Base-by-base conservation (phyloP, 2,329 filamentous ascomycete species). In the Colletotrichum filicis region DNA sequence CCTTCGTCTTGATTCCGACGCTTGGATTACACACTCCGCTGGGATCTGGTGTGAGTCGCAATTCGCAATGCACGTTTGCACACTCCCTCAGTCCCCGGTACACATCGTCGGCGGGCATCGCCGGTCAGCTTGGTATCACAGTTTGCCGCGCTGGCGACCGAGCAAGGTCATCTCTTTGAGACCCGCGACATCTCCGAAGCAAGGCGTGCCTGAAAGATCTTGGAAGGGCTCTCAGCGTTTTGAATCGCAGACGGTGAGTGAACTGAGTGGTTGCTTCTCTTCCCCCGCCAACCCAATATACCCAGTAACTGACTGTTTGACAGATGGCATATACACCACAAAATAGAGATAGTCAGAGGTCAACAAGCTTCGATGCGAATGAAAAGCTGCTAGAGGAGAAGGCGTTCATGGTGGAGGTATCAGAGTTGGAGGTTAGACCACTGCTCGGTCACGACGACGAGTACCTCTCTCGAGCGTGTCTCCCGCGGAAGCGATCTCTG, bases 11-110 rank as follows among this genome's bases (percentile, higher is more conserved):
- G 8, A 9, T 53, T 26, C 5, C 8, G n/a, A 22, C 30, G 30
- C 46, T 14, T 19, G 28, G 37, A 32, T 55, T 42, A 49, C 46
- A 26, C 11, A 56, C 11, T 16, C 22, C 3, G n/a, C 11, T 26
- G 14, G 26, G 16, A 32, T n/a, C 32, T 32, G 28, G 55, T 57
- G 24, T 12, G 42, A 57, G 22, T 70, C 60, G 49, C 28, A 42
- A 57, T 16, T 61, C 32, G 58, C 37, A 56, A 70, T 73, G 66
- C 66, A 70, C n/a, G 46, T 66, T 42, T 73, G 70, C 60, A 61
- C 70, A n/a, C 65, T 70, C 55, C 70, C 70, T 8, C 69, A 55
- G 28, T n/a, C 46, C 4, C 28, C 56, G 22, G 30, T 14, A n/a
- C 11, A 22, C 28, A 42, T 24, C 22, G 22, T 49, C 28, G 22